Evolutionary conservation across 2,329 filamentous ascomycete species (phyloP).

Genomic region (Tolypocladium inflatum): DNA sequence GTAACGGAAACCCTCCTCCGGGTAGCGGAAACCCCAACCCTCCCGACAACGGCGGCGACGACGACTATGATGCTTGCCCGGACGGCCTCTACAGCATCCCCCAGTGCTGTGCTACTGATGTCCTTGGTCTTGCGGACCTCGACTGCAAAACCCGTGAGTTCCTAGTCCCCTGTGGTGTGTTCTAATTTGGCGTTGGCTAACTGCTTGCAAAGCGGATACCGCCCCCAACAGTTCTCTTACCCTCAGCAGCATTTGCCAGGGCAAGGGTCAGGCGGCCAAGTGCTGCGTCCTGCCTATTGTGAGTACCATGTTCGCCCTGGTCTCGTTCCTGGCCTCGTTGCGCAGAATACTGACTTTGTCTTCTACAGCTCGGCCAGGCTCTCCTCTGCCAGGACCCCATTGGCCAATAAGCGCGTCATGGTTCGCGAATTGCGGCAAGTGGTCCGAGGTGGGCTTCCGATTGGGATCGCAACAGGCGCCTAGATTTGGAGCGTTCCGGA

Average conservation of each 20-base stretch:
- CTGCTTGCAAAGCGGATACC: background rate
- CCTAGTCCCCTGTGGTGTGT: background rate
- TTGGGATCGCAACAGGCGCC: background rate
- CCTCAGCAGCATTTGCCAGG: slow-evolving; percentile 1
- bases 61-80: background rate
- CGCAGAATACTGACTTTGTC: background rate
- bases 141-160: slow-evolving; percentile 7
- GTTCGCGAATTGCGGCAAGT: background rate
- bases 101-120: slow-evolving; percentile 7
- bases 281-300: slow-evolving; percentile 8
- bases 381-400: background rate
- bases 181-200: background rate
- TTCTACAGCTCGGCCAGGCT: background rate
- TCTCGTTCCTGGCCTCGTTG: too few relatives aligned
- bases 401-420: background rate
- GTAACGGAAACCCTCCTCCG: background rate
- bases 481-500: background rate
- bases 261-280: background rate
- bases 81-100: slow-evolving; percentile 5
- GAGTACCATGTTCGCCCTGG: background rate
- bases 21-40: background rate
- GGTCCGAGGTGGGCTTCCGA: too few relatives aligned
- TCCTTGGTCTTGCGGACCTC: slow-evolving; percentile 6
- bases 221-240: background rate
- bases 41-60: background rate